Evolutionary conservation across 345 rosid species (phyloP), one percentile per base, ranked within the genome.

Genomic region (Cardamine occulta): DNA sequence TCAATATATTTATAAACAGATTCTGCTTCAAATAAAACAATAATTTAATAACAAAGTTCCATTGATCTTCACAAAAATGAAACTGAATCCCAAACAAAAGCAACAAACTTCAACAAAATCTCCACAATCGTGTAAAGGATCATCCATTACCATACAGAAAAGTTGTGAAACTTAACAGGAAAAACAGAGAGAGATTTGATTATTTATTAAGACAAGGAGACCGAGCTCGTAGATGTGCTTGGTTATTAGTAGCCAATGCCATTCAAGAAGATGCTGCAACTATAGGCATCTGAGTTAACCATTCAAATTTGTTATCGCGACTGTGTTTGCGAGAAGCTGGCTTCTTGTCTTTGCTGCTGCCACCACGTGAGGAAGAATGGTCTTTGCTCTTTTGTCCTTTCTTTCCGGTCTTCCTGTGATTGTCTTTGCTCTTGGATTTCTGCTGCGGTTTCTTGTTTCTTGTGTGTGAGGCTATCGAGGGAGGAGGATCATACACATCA

Each of bases 401-500:
- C 94, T 89, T 95, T 47, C 87, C 90, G 31, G 65, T 81, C 73
- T 85, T 94, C 93, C 75, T 89, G 77, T 82, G 74, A 49, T 76
- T 66, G 37, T 77, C 82, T 29, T 76, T 82, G 74, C 85, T 93
- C 84, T 82, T 92, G 10, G 83, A 79, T 73, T 81, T 89, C 82
- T 82, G 90, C 55, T 32, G 82, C 61, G 78, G 88, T 63, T 79
- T 90, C 56, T 80, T 76, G 79, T 78, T 75, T 75, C 84, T 85
- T 0, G 93, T 74, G 76, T 92, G 98, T 12, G 90, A 86, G 18
- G 82, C 78, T 11, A 89, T 84, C 7, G 93, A 83, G 9, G 98
- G 98, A 44, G 77, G 81, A 12, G 99, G 99, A 77, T 95, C 99
- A 66, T 90, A 89, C 53, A 95, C 97, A 29, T 95, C 97, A 29